Conservation (phyloP, 2,329 filamentous ascomycete species). For the Paraphaeosphaeria minitans region DNA sequence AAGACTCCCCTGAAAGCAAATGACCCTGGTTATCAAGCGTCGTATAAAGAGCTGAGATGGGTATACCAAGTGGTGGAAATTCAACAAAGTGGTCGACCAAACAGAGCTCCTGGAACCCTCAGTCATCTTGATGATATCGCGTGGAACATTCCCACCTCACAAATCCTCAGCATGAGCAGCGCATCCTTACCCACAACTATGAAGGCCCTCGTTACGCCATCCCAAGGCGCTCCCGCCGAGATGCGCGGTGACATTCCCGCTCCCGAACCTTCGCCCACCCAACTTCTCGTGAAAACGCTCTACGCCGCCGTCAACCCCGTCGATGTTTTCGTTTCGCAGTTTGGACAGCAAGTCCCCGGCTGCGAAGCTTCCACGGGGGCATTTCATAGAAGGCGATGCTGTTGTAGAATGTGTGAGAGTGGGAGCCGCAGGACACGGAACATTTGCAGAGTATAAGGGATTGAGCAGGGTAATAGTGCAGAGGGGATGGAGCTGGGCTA, state of each 20-base stretch:
- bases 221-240: constrained; percentile 15
- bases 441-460: constrained; percentile 15
- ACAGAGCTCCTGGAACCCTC: too few relatives aligned
- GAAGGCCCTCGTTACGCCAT: constrained; percentile 23
- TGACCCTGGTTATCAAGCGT: too few relatives aligned
- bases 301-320: constrained; percentile 41
- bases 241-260: constrained; percentile 24
- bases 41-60: too few relatives aligned
- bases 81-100: too few relatives aligned
- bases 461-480: constrained; percentile 21
- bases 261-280: constrained; percentile 31
- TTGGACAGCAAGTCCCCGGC: constrained; percentile 34
- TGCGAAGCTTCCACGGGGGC: constrained; percentile 35
- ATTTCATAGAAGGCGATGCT: constrained; percentile 37
- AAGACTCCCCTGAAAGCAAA: too few relatives aligned
- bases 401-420: constrained; percentile 41
- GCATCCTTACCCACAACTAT: constrained; percentile 12
- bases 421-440: constrained; percentile 27
- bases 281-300: constrained; percentile 40
- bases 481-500: constrained; percentile 36
- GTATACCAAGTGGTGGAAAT: too few relatives aligned
- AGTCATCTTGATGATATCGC: too few relatives aligned
- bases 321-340: constrained; percentile 32
- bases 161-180: neutral
- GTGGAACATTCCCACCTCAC: neutral